Percentiles rank a stretch among this genome's conserved stretches.
Conservation (phyloP, 179 eudicot species). For the Spinacia oleracea region DNA sequence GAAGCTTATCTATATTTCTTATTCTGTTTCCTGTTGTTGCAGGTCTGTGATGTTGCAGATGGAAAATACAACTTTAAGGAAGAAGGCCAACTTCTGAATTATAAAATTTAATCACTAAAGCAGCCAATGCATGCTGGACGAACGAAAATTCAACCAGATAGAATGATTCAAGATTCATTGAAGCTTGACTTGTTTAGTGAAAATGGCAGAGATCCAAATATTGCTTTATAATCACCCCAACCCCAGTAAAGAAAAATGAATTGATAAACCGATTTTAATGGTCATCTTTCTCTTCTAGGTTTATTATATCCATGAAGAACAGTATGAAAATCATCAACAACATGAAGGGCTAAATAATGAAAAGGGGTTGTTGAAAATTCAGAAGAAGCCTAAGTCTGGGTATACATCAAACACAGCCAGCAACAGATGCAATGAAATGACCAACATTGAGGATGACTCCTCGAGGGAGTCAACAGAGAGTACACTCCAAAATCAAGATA, state of each 20-base stretch:
- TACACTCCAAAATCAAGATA: conserved; percentile 17
- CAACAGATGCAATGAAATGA: neutral
- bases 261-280: neutral
- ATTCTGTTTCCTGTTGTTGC: neutral
- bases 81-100: conserved; percentile 4
- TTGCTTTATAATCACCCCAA: neutral
- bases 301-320: neutral
- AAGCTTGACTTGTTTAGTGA: neutral
- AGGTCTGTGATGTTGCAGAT: neutral
- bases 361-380: neutral
- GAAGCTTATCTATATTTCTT: neutral
- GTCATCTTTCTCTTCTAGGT: neutral
- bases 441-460: neutral
- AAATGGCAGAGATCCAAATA: neutral
- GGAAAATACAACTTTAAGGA: neutral
- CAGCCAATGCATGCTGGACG: neutral
- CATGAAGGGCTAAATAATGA: neutral
- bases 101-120: neutral
- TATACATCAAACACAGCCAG: neutral
- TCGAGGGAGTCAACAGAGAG: conserved; percentile 8
- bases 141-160: too few species aligned
- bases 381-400: neutral
- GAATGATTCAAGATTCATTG: too few species aligned
- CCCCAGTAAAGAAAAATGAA: neutral
- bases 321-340: neutral